These are phyloP conservation scores for Hordeum marinum DNA, from an alignment of 176 grass and related monocot genomes.

Conservation along the genomic window DNA sequence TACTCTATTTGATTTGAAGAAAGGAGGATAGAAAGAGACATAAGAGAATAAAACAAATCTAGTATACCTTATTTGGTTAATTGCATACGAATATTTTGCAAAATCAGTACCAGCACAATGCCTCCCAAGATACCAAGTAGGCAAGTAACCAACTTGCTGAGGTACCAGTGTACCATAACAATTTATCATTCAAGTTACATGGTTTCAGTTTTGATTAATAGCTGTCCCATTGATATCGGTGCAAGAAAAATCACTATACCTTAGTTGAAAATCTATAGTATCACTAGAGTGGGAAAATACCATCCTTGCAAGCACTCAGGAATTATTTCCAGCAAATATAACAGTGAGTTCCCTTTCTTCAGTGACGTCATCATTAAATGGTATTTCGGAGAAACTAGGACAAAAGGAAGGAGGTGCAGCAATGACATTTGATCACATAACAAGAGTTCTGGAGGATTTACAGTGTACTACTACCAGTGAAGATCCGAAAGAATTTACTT, in stretches of 20 bases:
- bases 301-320: background rate
- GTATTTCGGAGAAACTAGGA: slow-evolving; percentile 64
- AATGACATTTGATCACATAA: slow-evolving; percentile 79
- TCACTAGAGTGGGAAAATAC: background rate
- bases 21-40: background rate
- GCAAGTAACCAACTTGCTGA: background rate
- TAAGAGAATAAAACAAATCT: slow-evolving; percentile 9
- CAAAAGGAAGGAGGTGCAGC: slow-evolving; percentile 64
- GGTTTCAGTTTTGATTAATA: background rate
- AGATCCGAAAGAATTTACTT: slow-evolving; percentile 37
- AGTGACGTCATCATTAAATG: slow-evolving; percentile 68
- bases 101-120: background rate
- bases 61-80: background rate
- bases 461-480: slow-evolving; percentile 39
- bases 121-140: background rate
- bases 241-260: background rate
- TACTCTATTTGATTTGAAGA: background rate
- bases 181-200: background rate
- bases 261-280: background rate
- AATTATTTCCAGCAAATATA: slow-evolving; percentile 2
- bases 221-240: slow-evolving; percentile 1
- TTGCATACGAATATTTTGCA: background rate
- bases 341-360: slow-evolving; percentile 21
- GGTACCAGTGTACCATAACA: background rate
- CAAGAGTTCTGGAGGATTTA: slow-evolving; percentile 58